phyloP scores from a whole-genome alignment of 2,329 filamentous ascomycete species.

The Ustulina deusta region DNA sequence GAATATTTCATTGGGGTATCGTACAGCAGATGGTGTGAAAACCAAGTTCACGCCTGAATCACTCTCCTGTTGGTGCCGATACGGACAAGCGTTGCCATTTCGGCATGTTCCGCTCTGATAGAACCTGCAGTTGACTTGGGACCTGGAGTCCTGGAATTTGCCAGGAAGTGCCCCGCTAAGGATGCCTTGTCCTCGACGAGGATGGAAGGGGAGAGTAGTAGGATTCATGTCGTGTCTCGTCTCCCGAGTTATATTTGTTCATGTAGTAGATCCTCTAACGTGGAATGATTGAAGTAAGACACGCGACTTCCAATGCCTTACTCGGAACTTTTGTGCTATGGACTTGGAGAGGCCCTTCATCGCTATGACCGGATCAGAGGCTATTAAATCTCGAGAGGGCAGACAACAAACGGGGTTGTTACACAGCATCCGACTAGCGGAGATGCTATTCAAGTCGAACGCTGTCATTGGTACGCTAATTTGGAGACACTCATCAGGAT shows the following conservation, averaged over 20 bases:
- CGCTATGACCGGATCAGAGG: neutral
- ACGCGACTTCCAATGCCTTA: neutral
- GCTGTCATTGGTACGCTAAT: neutral
- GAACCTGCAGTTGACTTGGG: no score
- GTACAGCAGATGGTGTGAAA: neutral
- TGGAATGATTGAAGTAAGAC: neutral
- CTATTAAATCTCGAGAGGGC: neutral
- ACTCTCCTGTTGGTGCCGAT: constrained; percentile 11
- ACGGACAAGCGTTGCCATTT: constrained; percentile 35
- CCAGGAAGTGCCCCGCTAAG: neutral
- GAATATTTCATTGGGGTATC: neutral
- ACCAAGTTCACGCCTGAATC: neutral
- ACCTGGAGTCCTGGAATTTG: constrained; percentile 4
- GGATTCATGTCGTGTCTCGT: constrained; percentile 21
- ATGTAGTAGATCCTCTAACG: neutral
- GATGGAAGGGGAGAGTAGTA: constrained; percentile 19
- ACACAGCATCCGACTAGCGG: constrained; percentile 18
- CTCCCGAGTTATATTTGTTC: neutral
- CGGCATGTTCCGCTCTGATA: no score
- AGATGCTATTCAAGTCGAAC: no score
- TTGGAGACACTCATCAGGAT: neutral
- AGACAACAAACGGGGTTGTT: constrained; percentile 4
- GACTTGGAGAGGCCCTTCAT: no score
- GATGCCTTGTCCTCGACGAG: neutral
- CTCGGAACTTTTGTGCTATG: neutral